Evolutionary conservation across 2,329 filamentous ascomycete genomes (phyloP).

Genomic region (Arthrocladium fulminans): DNA sequence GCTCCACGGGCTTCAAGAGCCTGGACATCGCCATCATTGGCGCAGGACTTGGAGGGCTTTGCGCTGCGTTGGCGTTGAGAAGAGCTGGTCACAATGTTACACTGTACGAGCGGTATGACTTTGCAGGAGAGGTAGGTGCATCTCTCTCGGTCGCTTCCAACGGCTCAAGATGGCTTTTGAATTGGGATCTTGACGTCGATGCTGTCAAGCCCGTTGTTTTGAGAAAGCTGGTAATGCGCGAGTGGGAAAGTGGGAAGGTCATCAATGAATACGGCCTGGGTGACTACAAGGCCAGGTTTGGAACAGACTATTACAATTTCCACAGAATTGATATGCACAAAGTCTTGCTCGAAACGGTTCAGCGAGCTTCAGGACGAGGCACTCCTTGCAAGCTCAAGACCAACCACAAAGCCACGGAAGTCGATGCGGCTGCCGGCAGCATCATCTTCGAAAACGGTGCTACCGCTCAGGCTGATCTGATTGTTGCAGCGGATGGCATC

Average conservation of each 20-base stretch:
- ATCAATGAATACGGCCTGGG: constrained; percentile 23
- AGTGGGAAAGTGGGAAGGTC: constrained; percentile 25
- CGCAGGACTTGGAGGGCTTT: constrained; percentile 28
- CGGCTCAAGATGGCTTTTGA: constrained; percentile 23
- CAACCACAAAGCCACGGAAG: constrained; percentile 22
- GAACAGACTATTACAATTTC: constrained; percentile 23
- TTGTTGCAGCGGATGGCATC: constrained; percentile 35
- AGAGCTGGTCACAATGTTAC: constrained; percentile 28
- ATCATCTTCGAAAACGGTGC: constrained; percentile 26
- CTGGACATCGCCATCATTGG: constrained; percentile 24
- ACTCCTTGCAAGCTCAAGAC: constrained; percentile 19
- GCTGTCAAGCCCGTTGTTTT: constrained; percentile 23
- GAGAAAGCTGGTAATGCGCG: constrained; percentile 26
- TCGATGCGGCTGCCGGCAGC: constrained; percentile 21
- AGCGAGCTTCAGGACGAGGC: constrained; percentile 18
- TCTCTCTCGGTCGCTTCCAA: constrained; percentile 28
- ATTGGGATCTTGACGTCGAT: constrained; percentile 24
- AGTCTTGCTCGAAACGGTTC: constrained; percentile 27
- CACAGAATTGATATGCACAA: constrained; percentile 37
- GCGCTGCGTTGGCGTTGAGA: constrained; percentile 27
- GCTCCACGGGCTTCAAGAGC: too few species aligned
- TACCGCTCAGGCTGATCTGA: constrained; percentile 27
- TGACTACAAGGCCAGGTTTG: constrained; percentile 24
- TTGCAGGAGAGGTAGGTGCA: constrained; percentile 27
- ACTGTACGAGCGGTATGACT: constrained; percentile 27